These are phyloP conservation scores for Rachicladosporium sp. DNA, from an alignment of 2,329 filamentous ascomycete species.

Conservation along the genomic window DNA sequence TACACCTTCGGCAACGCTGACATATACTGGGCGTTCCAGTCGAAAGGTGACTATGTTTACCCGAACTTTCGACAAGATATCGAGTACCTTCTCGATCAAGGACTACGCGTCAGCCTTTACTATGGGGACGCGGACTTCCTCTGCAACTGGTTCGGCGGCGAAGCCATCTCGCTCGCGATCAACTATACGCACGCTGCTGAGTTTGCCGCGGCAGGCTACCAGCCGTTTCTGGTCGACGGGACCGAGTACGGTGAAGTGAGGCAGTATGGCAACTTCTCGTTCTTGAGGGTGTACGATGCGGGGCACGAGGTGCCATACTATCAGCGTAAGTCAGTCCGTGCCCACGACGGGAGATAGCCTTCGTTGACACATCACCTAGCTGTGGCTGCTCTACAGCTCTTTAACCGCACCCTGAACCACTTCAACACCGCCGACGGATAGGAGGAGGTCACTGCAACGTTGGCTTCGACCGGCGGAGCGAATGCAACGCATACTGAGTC, in stretches of 20 bases:
- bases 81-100: conserved; percentile 28
- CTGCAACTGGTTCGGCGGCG: conserved; percentile 31
- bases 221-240: conserved; percentile 25
- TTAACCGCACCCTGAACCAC: conserved; percentile 21
- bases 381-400: conserved; percentile 23
- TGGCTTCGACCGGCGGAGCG: conserved; percentile 21
- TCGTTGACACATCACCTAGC: too few species aligned
- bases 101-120: conserved; percentile 28
- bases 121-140: conserved; percentile 28
- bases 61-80: conserved; percentile 40
- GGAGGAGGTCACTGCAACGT: conserved; percentile 22
- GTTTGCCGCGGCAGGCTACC: conserved; percentile 19
- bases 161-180: conserved; percentile 25
- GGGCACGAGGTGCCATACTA: conserved; percentile 32
- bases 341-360: too few species aligned
- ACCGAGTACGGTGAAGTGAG: conserved; percentile 29
- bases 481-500: conserved; percentile 29
- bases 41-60: conserved; percentile 50
- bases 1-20: conserved; percentile 25
- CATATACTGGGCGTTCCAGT: conserved; percentile 40
- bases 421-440: conserved; percentile 25
- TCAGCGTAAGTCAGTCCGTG: conserved; percentile 23
- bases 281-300: conserved; percentile 24
- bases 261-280: conserved; percentile 20
- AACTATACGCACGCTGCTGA: conserved; percentile 25